A percentile compares a stretch with the other conserved stretches of the same genome.
phyloP scores from a whole-genome alignment of 108 stramenopile genomes.

The Cyclotella choctawhatcheeana region DNA sequence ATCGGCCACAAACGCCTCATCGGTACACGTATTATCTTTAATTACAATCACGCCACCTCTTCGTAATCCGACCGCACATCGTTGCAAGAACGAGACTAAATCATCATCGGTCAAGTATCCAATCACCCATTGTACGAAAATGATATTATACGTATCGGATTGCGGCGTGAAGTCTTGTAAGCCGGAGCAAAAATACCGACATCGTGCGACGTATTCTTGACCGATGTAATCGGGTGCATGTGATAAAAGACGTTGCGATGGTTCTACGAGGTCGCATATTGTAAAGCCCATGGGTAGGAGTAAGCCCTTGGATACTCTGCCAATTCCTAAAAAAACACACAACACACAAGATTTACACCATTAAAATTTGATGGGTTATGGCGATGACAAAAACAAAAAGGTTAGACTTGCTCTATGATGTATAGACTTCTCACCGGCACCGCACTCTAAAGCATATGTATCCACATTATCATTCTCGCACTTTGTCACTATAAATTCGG shows the following conservation, averaged over 20 bases:
- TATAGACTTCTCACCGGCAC: constrained; percentile 65
- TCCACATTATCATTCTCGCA: constrained; percentile 18
- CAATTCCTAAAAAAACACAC: constrained; percentile 62
- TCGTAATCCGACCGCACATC: constrained; percentile 64
- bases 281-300: constrained; percentile 73
- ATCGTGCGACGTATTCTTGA: constrained; percentile 42
- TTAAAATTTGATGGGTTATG: too few species aligned
- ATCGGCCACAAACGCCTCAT: constrained; percentile 85
- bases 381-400: too few species aligned
- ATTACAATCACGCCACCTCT: constrained; percentile 78
- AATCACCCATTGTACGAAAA: constrained; percentile 96
- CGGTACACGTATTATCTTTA: constrained; percentile 89
- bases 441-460: constrained; percentile 70
- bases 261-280: constrained; percentile 88
- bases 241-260: constrained; percentile 83
- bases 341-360: not conserved
- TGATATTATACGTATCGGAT: constrained; percentile 68
- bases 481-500: constrained; percentile 34
- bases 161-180: constrained; percentile 89
- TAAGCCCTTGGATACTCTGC: constrained; percentile 89
- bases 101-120: constrained; percentile 92
- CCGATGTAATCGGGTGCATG: constrained; percentile 89
- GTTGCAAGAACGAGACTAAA: constrained; percentile 74
- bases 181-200: constrained; percentile 81
- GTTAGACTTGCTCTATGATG: too few species aligned